A percentile compares a stretch with the other conserved stretches of the same genome.
Conservation (phyloP, 2,329 filamentous ascomycete species). For the Phyllosticta citrichinensis region DNA sequence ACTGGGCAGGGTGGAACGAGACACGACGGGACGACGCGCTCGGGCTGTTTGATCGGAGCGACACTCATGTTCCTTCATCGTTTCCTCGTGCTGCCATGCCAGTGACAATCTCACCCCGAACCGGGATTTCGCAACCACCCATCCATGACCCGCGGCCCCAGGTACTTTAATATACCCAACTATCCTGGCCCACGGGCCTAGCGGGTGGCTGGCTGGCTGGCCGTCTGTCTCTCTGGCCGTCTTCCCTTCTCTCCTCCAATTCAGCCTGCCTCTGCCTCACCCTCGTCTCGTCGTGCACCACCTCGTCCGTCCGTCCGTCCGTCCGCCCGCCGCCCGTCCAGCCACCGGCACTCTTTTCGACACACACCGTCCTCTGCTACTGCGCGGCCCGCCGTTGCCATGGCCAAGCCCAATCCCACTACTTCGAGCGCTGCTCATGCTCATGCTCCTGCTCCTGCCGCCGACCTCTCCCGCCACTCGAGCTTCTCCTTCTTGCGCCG, state of each 20-base stretch:
- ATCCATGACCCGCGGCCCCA: not conserved
- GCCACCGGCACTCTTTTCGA: not conserved
- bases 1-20: not conserved
- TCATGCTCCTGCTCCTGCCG: not conserved
- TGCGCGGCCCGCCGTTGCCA: not conserved
- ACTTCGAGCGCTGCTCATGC: too few relatives aligned
- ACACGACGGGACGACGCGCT: not conserved
- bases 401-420: not conserved
- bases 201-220: not conserved
- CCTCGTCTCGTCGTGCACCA: too few relatives aligned
- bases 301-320: too few relatives aligned
- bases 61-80: too few relatives aligned
- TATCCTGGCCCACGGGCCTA: not conserved
- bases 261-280: not conserved
- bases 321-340: not conserved
- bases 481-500: slow-evolving; percentile 30
- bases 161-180: not conserved
- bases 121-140: not conserved
- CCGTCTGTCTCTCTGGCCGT: too few relatives aligned
- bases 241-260: not conserved
- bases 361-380: not conserved
- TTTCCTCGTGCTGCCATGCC: not conserved
- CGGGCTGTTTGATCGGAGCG: too few relatives aligned
- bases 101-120: not conserved
- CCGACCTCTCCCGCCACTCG: slow-evolving; percentile 12